These are phyloP conservation scores for Aureobasidium sp. DNA, from an alignment of 2,329 filamentous ascomycete species.

Conservation along the genomic window DNA sequence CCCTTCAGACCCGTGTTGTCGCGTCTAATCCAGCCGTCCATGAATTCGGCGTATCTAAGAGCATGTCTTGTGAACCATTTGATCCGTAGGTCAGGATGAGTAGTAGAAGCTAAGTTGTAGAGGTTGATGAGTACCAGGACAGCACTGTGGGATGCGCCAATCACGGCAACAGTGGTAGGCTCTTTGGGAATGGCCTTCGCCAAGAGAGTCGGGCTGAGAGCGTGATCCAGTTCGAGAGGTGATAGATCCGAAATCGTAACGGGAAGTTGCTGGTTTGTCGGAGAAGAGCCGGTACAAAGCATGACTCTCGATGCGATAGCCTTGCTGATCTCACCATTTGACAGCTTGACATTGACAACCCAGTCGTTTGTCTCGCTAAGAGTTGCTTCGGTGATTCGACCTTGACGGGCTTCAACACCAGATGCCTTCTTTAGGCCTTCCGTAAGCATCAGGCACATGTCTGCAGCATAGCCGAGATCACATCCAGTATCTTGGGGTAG, in stretches of 20 bases:
- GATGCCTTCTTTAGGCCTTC: slow-evolving; percentile 36
- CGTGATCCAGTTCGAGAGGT: slow-evolving; percentile 46
- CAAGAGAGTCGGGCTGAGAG: slow-evolving; percentile 47
- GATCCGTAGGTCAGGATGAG: slow-evolving; percentile 46
- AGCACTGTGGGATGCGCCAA: slow-evolving; percentile 56
- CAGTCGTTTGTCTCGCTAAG: slow-evolving; percentile 33
- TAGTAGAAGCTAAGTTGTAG: slow-evolving; percentile 43
- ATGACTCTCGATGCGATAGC: slow-evolving; percentile 40
- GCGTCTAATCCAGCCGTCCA: slow-evolving; percentile 55
- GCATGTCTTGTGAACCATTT: slow-evolving; percentile 56
- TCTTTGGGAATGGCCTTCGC: slow-evolving; percentile 32
- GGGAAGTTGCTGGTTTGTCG: slow-evolving; percentile 39
- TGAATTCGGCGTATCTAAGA: slow-evolving; percentile 53
- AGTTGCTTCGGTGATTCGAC: slow-evolving; percentile 32
- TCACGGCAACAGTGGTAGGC: slow-evolving; percentile 44
- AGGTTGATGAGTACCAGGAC: slow-evolving; percentile 56
- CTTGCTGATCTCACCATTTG: slow-evolving; percentile 13
- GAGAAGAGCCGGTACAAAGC: slow-evolving; percentile 52
- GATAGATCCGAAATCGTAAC: slow-evolving; percentile 32
- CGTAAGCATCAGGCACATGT: slow-evolving; percentile 44
- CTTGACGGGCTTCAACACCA: slow-evolving; percentile 33
- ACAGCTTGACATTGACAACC: slow-evolving; percentile 28
- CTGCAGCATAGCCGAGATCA: slow-evolving; percentile 48
- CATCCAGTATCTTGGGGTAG: slow-evolving; percentile 52
- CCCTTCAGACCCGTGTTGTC: slow-evolving; percentile 61